Base-by-base conservation (phyloP, 495 filamentous ascomycete species). In the Trichoderma asperelloides region DNA sequence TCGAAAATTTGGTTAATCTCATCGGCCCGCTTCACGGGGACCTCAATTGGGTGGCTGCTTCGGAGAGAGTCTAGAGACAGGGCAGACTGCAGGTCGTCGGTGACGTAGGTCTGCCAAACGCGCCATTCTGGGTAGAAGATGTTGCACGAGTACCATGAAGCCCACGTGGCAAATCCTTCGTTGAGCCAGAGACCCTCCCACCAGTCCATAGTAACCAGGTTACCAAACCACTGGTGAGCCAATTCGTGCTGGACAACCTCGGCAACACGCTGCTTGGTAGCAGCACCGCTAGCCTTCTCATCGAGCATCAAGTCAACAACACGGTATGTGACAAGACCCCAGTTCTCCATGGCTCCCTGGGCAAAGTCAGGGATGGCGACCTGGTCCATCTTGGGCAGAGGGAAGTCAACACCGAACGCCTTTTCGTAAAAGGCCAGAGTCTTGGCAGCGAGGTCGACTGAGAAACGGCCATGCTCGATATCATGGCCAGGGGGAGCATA, bases 181-280 rank as follows among this genome's bases (percentile, higher is more conserved):
- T 96, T 96, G 16, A 98, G 84, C 94, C 95, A 98, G 27, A 98
- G 83, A 75, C 96, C 95, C 74, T 89, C 93, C 95, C 95, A 97
- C 85, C 85, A 88, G 70, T 88, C 86, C 89, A 92, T 92, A 13
- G 89, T 91, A 25, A 97, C 95, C 23, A 97, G 85, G 74, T 98
- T 97, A 37, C 95, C 95, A 73, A 98, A 98, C 95, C 95, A 98
- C 79, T 98, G 95, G 76, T 98, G 95, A 37, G 95, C 95, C 55
- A 98, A 80, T 74, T 98, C 93, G 75, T 96, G 93, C 8, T 91
- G 90, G 28, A 97, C 92, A 40, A 97, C 93, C 70, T 98, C 96
- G 21, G 93, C 94, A 64, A 98, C 89, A 41, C 92, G 82, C 74
- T 96, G 95, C 74, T 90, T 93, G 75, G 92, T 96, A 30, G 86